Evolutionary conservation across 78 protist species (phyloP).

Genomic region (Pigoraptor vietnamica): DNA sequence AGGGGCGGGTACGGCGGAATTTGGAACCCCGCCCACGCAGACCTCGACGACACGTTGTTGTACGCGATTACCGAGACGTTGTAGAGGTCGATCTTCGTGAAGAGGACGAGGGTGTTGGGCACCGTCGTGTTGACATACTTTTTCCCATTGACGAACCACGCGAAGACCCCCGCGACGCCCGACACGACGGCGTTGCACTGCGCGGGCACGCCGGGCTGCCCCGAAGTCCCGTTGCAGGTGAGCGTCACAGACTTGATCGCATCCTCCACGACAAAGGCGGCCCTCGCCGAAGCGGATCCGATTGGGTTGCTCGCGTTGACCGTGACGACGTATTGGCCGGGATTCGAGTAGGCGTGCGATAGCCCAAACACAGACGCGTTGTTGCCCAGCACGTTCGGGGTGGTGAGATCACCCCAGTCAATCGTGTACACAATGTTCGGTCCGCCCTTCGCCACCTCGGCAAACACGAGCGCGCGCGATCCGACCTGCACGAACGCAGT

Average conservation of each 20-base stretch:
- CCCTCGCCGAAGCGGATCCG: neutral
- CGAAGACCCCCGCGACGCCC: neutral
- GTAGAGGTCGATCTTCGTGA: neutral
- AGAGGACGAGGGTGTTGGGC: neutral
- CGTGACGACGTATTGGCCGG: neutral
- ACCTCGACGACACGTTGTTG: neutral
- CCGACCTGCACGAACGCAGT: too few relatives aligned
- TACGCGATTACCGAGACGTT: neutral
- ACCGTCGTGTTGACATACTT: neutral
- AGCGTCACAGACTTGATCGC: too few relatives aligned
- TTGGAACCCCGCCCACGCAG: neutral
- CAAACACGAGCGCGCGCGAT: too few relatives aligned
- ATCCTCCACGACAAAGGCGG: neutral
- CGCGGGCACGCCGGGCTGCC: neutral
- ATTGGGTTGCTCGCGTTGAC: neutral
- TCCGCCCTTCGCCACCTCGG: too few relatives aligned
- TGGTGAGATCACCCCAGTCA: too few relatives aligned
- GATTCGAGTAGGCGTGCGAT: neutral
- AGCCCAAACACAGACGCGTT: neutral
- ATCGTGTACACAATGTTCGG: too few relatives aligned
- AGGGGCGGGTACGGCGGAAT: neutral
- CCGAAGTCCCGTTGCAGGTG: neutral
- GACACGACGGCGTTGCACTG: neutral
- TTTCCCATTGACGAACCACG: too few relatives aligned
- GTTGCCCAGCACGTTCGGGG: neutral